Base-by-base conservation (phyloP, 805 yeast genomes). In the Wickerhamiella brachini region DNA sequence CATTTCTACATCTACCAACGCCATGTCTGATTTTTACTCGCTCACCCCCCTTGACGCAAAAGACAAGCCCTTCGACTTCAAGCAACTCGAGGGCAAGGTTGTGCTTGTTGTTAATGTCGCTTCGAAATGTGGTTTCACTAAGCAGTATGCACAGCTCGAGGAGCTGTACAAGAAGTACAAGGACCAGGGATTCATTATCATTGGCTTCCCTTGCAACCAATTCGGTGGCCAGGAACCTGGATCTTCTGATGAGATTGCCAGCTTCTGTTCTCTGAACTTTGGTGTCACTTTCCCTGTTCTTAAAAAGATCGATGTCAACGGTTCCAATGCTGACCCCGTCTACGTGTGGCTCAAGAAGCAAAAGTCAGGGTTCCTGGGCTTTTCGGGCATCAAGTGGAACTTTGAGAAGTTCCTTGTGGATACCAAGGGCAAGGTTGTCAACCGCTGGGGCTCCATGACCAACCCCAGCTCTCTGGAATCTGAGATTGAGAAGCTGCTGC, bases 171-270 rank as follows among this genome's bases (percentile, higher is more conserved):
- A 79, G 54, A 78, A 79, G 62, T 84, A 81, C 68, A 68, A 74
- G 49, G 77, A 74, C 47, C 62, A 75, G 55, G 94, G 85, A 1
- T 70, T 89, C 22, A 78, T 69, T 45, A 73, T 88, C 24, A 56
- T 88, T 37, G 96, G 88, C 0, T 87, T 88, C 75, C 97, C 97
- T 31, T 85, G 95, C 68, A 85, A 86, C 69, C 95, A 87, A 65
- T 88, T 88, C 64, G 89, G 83, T 70, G 77, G 59, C 83, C 93
- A 71, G 85, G 89, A 68, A 82, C 93, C 58, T 5, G 81, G 80
- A 3, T 62, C 76, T 2, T 79, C 76, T 48, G 76, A 79, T 51
- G 88, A 84, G 61, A 85, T 86, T 56, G 80, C 78, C 20, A 66
- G 73, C 45, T 84, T 83, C 70, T 88, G 96, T 68, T 68, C 77